Evolutionary conservation across 805 yeast genomes (phyloP), one percentile per base, ranked within the genome.

Genomic region (Ogataea nakhonphanomensis): DNA sequence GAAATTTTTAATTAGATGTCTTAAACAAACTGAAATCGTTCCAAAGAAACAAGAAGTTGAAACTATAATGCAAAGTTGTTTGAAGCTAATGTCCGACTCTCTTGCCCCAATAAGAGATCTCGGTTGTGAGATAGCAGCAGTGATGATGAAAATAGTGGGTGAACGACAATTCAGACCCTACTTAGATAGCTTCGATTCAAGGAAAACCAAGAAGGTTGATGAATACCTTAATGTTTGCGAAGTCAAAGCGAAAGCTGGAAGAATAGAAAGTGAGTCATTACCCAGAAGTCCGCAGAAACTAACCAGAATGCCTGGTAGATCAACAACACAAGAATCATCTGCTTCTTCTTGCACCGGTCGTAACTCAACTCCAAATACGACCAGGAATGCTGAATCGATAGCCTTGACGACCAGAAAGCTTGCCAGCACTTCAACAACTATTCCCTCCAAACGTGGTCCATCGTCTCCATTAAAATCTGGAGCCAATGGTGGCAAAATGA

Each of bases 41-140:
- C 95, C 95, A 5, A 62, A 64, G 3, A 57, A 66, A 10, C 47
- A 61, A 0, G 88, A 84, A 39, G 56, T 80, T 32, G 84, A 81
- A 42, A 56, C 59, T 7, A 76, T 87, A 1, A 72, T 81, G 64
- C 74, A 69, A 1, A 59, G 67, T 1, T 73, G 79, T 1, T 67
- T 75, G 7, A 85, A 81, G 52, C 67, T 86, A n/a, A 73, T 88
- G 30, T 69, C 76, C 29, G 99, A 93, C 50, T 80, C 95, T 0
- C 85, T 83, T 57, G 95, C 88, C 34, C 85, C 91, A 1, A 82
- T 86, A 2, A 76, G 99, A 56, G 76, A 80, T 36, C 79, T 81
- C 4, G 83, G 91, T 0, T 82, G 88, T 32, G 85, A 82, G 53
- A 70, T 81, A 50, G 73, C 89, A 26, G 98, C 96, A 6, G 78